These are phyloP conservation scores for Colletotrichum liaoningense DNA, from an alignment of 2,329 filamentous ascomycete genomes.

Conservation along the genomic window DNA sequence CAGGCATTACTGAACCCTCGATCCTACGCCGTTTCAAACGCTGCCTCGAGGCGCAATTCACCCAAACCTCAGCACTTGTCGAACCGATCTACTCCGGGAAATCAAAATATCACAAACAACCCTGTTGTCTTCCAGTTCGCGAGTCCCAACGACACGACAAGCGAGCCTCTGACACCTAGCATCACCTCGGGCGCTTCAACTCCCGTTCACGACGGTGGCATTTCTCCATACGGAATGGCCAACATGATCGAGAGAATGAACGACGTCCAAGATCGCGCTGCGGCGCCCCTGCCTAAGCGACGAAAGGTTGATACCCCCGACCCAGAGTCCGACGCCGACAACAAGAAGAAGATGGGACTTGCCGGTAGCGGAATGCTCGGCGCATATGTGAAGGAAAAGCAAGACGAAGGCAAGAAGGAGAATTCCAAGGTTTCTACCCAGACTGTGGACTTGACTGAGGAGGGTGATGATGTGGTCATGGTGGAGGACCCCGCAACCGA, in stretches of 20 bases:
- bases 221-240: conserved; percentile 56
- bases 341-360: conserved; percentile 52
- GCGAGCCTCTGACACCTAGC: conserved; percentile 43
- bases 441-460: conserved; percentile 70
- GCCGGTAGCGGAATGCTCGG: conserved; percentile 68
- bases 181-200: conserved; percentile 48
- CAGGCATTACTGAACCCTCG: conserved; percentile 35
- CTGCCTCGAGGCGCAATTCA: conserved; percentile 23
- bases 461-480: conserved; percentile 71
- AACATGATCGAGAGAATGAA: conserved; percentile 81
- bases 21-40: conserved; percentile 12
- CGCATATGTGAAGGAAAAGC: conserved; percentile 73
- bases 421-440: conserved; percentile 44
- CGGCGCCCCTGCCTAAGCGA: conserved; percentile 72
- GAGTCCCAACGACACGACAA: conserved; percentile 46
- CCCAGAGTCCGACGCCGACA: conserved; percentile 54
- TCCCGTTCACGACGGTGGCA: conserved; percentile 38
- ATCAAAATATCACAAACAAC: conserved; percentile 39
- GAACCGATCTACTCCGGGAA: conserved; percentile 18
- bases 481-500: conserved; percentile 71
- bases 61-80: conserved; percentile 28
- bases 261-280: conserved; percentile 74
- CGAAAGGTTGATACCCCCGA: conserved; percentile 64
- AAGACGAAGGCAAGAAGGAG: conserved; percentile 53
- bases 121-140: conserved; percentile 57